These are phyloP conservation scores for Aspergillus sp. DNA, from an alignment of 2,329 filamentous ascomycete species.

Conservation along the genomic window DNA sequence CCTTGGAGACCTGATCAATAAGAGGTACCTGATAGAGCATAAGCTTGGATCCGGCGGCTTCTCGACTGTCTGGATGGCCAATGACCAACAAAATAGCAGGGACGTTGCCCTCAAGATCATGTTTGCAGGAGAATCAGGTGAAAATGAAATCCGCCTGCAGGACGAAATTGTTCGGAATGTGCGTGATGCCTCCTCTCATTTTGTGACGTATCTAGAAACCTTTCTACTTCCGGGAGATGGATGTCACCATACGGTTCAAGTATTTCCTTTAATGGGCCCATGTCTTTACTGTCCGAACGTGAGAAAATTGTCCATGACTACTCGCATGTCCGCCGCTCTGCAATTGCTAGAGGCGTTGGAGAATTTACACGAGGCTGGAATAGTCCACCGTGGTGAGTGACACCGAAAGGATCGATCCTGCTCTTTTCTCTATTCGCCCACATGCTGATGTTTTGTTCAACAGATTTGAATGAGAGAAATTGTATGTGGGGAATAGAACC, in stretches of 20 bases:
- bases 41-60: slow-evolving; percentile 28
- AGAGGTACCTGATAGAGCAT: slow-evolving; percentile 27
- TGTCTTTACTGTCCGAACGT: slow-evolving; percentile 15
- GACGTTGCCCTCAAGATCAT: slow-evolving; percentile 30
- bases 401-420: neutral
- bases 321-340: slow-evolving; percentile 30
- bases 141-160: slow-evolving; percentile 23
- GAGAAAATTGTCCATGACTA: slow-evolving; percentile 19
- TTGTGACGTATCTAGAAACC: slow-evolving; percentile 23
- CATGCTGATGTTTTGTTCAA: slow-evolving; percentile 11
- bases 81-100: slow-evolving; percentile 21
- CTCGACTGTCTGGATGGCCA: slow-evolving; percentile 32
- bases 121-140: slow-evolving; percentile 18
- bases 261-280: slow-evolving; percentile 27
- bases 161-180: slow-evolving; percentile 23
- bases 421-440: neutral
- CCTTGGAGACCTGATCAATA: slow-evolving; percentile 24
- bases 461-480: slow-evolving; percentile 32
- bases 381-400: slow-evolving; percentile 30
- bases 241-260: slow-evolving; percentile 22
- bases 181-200: slow-evolving; percentile 18
- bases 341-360: slow-evolving; percentile 30
- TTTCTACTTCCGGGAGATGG: slow-evolving; percentile 22
- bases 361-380: slow-evolving; percentile 29
- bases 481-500: slow-evolving; percentile 32